phyloP scores from a whole-genome alignment of 345 rosid species.

The Hibiscus tridactylites region DNA sequence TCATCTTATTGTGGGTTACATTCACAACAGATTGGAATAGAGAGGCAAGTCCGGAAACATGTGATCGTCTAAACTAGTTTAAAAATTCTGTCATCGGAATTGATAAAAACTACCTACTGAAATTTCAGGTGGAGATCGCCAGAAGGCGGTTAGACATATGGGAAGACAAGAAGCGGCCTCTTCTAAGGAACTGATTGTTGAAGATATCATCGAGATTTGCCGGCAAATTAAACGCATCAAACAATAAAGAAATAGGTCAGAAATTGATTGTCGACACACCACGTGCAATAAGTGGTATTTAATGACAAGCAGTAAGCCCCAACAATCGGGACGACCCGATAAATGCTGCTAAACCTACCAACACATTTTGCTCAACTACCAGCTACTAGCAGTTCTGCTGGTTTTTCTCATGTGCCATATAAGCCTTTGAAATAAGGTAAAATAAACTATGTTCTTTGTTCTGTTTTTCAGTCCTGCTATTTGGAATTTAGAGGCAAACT shows the following conservation, averaged over 20 bases:
- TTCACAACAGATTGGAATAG: constrained; percentile 45
- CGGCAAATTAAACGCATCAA: no score
- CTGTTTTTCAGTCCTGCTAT: not conserved
- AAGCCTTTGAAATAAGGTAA: no score
- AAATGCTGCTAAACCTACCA: not conserved
- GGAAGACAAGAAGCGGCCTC: constrained; percentile 45
- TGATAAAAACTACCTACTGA: not conserved
- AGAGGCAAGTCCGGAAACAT: constrained; percentile 26
- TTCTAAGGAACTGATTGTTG: constrained; percentile 1
- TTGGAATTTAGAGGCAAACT: not conserved
- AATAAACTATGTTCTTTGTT: not conserved
- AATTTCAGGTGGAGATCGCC: constrained; percentile 58
- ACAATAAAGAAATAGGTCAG: no score
- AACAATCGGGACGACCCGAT: not conserved
- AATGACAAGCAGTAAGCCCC: not conserved
- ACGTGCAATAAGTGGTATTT: not conserved
- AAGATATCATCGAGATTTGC: not conserved
- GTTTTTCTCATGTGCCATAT: no score
- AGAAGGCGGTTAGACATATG: constrained; percentile 48
- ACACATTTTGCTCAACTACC: not conserved
- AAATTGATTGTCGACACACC: not conserved
- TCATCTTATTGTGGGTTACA: constrained; percentile 42
- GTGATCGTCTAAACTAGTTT: not conserved
- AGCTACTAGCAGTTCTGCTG: no score
- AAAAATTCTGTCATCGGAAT: not conserved